Conservation (phyloP, 2,329 filamentous ascomycete species). For the Aspergillus amoenus region DNA sequence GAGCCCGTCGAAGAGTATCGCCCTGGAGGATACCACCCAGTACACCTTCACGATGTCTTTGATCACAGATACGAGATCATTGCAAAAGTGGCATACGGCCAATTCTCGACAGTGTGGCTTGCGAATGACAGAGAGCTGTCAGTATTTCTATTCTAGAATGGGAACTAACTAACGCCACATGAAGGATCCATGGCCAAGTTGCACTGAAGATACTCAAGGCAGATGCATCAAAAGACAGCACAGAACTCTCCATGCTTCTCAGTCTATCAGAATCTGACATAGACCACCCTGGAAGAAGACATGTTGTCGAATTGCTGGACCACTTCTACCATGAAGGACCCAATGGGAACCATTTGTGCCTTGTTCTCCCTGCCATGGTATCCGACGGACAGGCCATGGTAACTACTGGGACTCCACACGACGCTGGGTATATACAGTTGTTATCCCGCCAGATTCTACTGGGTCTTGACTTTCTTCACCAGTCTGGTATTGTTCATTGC, state of each 20-base stretch:
- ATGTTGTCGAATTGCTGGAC: slow-evolving; percentile 10
- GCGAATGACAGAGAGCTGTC: slow-evolving; percentile 17
- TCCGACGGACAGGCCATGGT: slow-evolving; percentile 23
- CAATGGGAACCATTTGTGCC: slow-evolving; percentile 18
- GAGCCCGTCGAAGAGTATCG: slow-evolving; percentile 28
- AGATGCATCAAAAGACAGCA: slow-evolving; percentile 17
- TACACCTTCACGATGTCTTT: slow-evolving; percentile 24
- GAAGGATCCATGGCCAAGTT: slow-evolving; percentile 15
- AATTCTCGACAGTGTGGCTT: slow-evolving; percentile 27
- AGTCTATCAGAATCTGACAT: slow-evolving; percentile 6
- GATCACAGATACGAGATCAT: slow-evolving; percentile 20
- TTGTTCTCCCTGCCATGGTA: slow-evolving; percentile 26
- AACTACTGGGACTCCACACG: slow-evolving; percentile 12
- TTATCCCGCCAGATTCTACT: background rate
- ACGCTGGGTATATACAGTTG: background rate
- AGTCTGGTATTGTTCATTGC: background rate
- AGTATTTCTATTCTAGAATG: background rate
- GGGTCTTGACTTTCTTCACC: background rate
- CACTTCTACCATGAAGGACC: background rate
- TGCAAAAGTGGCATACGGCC: slow-evolving; percentile 21
- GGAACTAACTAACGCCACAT: background rate
- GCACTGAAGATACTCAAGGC: slow-evolving; percentile 28
- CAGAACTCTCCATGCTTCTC: slow-evolving; percentile 22
- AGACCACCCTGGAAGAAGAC: slow-evolving; percentile 19
- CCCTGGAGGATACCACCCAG: slow-evolving; percentile 26